Conservation (phyloP, 495 filamentous ascomycete genomes). For the Penicillium malachiteum region DNA sequence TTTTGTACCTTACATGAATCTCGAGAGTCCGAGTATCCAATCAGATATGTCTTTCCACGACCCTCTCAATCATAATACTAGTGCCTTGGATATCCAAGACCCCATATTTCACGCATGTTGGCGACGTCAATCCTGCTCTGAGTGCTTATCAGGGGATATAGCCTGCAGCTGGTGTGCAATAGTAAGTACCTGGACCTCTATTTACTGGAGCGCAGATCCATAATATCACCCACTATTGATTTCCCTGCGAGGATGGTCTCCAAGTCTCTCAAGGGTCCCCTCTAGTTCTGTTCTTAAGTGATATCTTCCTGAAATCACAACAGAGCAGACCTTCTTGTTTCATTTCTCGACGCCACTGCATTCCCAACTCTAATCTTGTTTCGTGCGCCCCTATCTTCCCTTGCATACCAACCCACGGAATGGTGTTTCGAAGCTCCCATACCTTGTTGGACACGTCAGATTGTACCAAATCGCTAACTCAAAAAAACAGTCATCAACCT, state of each 20-base stretch:
- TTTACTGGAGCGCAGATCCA: too few relatives aligned
- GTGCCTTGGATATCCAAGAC: constrained; percentile 13
- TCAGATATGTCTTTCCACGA: constrained; percentile 6
- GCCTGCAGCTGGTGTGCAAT: constrained; percentile 57
- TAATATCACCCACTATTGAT: too few relatives aligned
- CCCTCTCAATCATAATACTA: constrained; percentile 6
- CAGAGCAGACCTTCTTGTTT: background rate
- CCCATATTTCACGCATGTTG: constrained; percentile 44
- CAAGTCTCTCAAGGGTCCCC: too few relatives aligned
- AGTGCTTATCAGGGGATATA: constrained; percentile 36
- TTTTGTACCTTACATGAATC: constrained; percentile 11
- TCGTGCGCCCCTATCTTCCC: background rate
- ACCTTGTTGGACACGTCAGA: constrained; percentile 1
- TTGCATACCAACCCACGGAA: constrained; percentile 8
- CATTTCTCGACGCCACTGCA: constrained; percentile 3
- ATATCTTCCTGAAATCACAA: too few relatives aligned
- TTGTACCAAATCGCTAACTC: background rate
- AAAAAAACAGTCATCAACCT: constrained; percentile 45
- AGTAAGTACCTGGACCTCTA: constrained; percentile 32
- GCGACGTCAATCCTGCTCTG: constrained; percentile 46
- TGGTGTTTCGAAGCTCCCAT: background rate
- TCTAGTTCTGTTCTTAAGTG: too few relatives aligned
- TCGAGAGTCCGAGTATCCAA: background rate
- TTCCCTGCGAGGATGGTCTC: too few relatives aligned
- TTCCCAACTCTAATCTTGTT: background rate